Conservation (phyloP, 345 rosid species). For the Eucalyptus sideroxylon region DNA sequence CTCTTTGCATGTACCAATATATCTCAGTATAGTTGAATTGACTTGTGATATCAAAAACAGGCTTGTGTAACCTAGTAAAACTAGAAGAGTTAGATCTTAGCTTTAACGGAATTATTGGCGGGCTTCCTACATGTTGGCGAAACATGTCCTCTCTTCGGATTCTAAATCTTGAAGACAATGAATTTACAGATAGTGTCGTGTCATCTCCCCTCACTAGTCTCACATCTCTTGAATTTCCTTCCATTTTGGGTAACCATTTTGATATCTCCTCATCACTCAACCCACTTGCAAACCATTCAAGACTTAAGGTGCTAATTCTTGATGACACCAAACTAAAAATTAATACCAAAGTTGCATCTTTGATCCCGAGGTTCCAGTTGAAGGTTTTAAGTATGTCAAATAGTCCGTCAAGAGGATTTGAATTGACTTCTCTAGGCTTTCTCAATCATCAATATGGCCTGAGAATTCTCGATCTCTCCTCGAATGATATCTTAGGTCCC, state of each 20-base stretch:
- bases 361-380: background rate
- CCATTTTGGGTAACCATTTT: background rate
- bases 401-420: background rate
- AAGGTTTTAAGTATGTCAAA: background rate
- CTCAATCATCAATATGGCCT: background rate
- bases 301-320: background rate
- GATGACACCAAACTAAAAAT: background rate
- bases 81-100: background rate
- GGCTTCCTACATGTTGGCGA: background rate
- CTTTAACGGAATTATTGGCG: rapidly evolving
- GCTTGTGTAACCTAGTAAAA: background rate
- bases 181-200: no score
- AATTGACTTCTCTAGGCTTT: background rate
- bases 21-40: no score
- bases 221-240: background rate
- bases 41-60: no score
- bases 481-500: background rate
- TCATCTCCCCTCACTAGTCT: background rate
- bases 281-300: background rate
- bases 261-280: background rate
- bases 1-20: no score
- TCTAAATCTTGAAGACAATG: background rate
- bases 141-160: background rate
- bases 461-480: rapidly evolving
- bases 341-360: background rate